A percentile compares a stretch with the other conserved stretches of the same genome.
These are phyloP conservation scores for Filobasidium wieringae DNA, from an alignment of 768 basidiomycete species.

Conservation along the genomic window DNA sequence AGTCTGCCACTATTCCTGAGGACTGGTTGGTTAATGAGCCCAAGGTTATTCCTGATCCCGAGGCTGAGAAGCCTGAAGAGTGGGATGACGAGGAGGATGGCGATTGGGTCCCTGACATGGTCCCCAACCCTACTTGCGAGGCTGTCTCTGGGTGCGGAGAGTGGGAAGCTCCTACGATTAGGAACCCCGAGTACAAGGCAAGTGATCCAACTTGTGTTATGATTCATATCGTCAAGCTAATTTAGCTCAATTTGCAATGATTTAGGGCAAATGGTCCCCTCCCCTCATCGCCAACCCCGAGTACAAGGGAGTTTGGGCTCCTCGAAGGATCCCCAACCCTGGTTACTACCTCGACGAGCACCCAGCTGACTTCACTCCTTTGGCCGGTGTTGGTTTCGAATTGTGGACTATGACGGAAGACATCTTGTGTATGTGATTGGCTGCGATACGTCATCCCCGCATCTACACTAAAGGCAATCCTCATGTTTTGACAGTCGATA, in stretches of 20 bases:
- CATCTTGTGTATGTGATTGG: constrained; percentile 30
- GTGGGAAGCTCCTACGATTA: constrained; percentile 82
- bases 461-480: not conserved
- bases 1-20: constrained; percentile 76
- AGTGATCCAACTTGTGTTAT: constrained; percentile 3
- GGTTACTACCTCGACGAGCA: constrained; percentile 74
- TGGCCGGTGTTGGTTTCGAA: constrained; percentile 93
- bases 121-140: constrained; percentile 80
- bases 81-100: constrained; percentile 99
- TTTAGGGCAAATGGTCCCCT: constrained; percentile 81
- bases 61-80: constrained; percentile 86
- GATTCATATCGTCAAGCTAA: not conserved
- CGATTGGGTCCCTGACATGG: constrained; percentile 86
- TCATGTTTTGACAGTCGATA: constrained; percentile 24
- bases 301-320: constrained; percentile 91
- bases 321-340: constrained; percentile 83
- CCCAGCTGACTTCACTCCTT: constrained; percentile 74
- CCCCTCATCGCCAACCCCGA: constrained; percentile 93
- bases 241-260: not conserved
- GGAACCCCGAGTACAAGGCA: constrained; percentile 79
- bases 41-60: constrained; percentile 66
- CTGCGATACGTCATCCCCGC: not conserved
- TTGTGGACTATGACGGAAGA: constrained; percentile 92
- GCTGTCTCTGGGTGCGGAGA: constrained; percentile 87
- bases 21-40: constrained; percentile 93